A percentile compares a stretch with the other conserved stretches of the same genome.
phyloP scores from a whole-genome alignment of 371 early-diverging fungal genomes.

The Apophysomyces sp. region DNA sequence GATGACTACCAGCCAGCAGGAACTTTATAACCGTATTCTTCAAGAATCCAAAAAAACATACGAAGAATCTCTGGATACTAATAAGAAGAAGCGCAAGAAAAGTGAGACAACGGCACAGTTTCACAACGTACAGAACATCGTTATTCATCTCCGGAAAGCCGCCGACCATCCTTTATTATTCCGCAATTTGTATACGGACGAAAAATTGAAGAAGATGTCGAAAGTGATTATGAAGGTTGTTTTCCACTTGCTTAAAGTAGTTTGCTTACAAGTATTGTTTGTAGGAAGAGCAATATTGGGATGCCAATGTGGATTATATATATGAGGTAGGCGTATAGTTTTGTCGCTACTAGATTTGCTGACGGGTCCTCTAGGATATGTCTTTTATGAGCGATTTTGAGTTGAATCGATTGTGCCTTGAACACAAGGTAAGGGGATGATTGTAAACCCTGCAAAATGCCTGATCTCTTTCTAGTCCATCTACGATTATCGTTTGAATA shows the following conservation, averaged over 20 bases:
- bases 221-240: constrained; percentile 49
- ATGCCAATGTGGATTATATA: constrained; percentile 71
- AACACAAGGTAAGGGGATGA: constrained; percentile 47
- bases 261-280: not conserved
- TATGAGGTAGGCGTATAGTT: constrained; percentile 45
- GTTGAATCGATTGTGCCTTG: constrained; percentile 67
- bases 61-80: constrained; percentile 12
- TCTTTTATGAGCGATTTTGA: constrained; percentile 85
- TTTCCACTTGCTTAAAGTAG: not conserved
- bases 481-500: constrained; percentile 47
- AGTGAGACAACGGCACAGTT: constrained; percentile 11
- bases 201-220: constrained; percentile 63
- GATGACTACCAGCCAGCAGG: constrained; percentile 41
- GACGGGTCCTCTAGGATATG: constrained; percentile 61
- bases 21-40: constrained; percentile 44
- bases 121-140: constrained; percentile 55
- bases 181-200: constrained; percentile 62
- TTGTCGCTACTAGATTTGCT: not conserved
- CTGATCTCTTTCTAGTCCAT: constrained; percentile 35
- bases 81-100: constrained; percentile 1
- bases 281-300: constrained; percentile 51
- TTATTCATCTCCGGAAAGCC: constrained; percentile 86
- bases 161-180: constrained; percentile 86
- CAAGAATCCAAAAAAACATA: constrained; percentile 29
- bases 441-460: not conserved